Conservation (phyloP, 2,329 filamentous ascomycete species). For the Aspergillus texensis region DNA sequence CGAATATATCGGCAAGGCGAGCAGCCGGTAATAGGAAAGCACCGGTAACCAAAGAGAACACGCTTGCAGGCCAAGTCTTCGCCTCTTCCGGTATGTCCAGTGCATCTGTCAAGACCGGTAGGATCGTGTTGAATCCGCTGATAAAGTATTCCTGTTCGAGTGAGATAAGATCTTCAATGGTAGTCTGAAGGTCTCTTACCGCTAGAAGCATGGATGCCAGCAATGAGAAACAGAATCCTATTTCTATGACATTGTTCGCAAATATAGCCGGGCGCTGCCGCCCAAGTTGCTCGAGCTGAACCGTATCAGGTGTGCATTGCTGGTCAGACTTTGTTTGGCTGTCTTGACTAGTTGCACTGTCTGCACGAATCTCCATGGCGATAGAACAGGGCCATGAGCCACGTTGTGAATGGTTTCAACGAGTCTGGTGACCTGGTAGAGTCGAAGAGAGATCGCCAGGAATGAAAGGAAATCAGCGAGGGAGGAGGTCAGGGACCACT, state of each 20-base stretch:
- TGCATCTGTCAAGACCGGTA: slow-evolving; percentile 6
- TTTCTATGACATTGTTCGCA: not conserved
- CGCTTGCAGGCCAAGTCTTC: slow-evolving; percentile 14
- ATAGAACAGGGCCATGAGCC: not conserved
- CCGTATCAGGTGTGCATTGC: not conserved
- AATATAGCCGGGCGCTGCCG: not conserved
- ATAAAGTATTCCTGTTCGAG: not conserved
- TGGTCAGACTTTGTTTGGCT: not conserved
- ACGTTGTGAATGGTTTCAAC: not conserved
- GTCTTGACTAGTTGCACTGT: not conserved
- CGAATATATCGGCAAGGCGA: slow-evolving; percentile 13
- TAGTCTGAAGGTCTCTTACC: not conserved
- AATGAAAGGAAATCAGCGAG: not conserved
- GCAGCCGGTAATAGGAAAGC: slow-evolving; percentile 9
- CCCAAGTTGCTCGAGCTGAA: not conserved
- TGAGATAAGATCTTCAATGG: not conserved
- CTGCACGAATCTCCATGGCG: not conserved
- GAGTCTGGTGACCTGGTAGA: not conserved
- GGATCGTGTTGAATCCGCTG: slow-evolving; percentile 9
- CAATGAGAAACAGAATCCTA: not conserved
- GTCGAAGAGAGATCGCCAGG: not conserved
- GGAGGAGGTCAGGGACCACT: not conserved
- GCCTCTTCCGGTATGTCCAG: slow-evolving; percentile 9
- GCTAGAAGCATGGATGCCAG: not conserved
- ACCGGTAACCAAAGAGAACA: slow-evolving; percentile 15